These are phyloP conservation scores for Lotus japonicus DNA, from an alignment of 306 rosid genomes.

Conservation along the genomic window DNA sequence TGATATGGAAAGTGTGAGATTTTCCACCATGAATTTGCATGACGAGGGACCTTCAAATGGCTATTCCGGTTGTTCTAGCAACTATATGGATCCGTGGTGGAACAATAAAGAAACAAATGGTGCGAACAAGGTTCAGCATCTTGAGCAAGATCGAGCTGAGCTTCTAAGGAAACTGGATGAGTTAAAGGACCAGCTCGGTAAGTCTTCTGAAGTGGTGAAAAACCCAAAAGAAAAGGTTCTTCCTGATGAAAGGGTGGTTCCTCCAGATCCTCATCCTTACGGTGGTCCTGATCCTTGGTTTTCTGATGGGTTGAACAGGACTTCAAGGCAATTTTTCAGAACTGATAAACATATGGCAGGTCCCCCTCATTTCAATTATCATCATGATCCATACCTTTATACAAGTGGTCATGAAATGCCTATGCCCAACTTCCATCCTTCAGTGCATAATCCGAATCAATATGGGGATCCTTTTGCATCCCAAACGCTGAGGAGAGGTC, in stretches of 20 bases:
- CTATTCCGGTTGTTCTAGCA: conserved; percentile 30
- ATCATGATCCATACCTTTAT: conserved; percentile 50
- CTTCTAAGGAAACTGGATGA: conserved; percentile 91
- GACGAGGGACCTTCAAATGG: conserved; percentile 65
- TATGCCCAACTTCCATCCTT: conserved; percentile 43
- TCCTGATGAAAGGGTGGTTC: conserved; percentile 46
- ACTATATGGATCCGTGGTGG: conserved; percentile 36
- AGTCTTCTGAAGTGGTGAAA: conserved; percentile 56
- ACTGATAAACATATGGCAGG: conserved; percentile 49
- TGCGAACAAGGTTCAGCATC: conserved; percentile 46
- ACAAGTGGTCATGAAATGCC: conserved; percentile 52
- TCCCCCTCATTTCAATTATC: conserved; percentile 44
- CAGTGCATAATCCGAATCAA: conserved; percentile 53
- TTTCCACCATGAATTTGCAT: conserved; percentile 46
- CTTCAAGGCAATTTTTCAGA: conserved; percentile 40
- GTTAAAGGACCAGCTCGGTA: conserved; percentile 65
- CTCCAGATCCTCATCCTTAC: conserved; percentile 59
- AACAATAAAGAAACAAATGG: conserved; percentile 36
- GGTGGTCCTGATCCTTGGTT: conserved; percentile 51
- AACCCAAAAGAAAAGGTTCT: conserved; percentile 53
- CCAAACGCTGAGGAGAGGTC: conserved; percentile 47
- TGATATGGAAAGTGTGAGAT: conserved; percentile 56
- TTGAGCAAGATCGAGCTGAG: conserved; percentile 83
- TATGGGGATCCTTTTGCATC: conserved; percentile 68
- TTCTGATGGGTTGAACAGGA: conserved; percentile 48